Base-by-base conservation (phyloP, 1,284 basidiomycete species). In the Heliocybe sulcata region DNA sequence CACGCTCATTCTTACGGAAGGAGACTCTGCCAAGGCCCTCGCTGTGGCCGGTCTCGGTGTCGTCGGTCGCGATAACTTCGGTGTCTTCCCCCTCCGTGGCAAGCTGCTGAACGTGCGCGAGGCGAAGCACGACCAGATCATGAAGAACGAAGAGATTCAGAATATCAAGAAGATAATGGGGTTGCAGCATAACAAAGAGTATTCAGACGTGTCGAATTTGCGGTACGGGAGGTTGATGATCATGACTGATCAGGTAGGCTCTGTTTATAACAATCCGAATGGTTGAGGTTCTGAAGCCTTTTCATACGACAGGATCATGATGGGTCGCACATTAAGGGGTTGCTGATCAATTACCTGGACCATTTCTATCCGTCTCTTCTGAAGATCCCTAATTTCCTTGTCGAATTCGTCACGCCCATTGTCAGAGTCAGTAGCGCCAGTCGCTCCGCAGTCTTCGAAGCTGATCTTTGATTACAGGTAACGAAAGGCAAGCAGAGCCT, bases 131-230 rank as follows among this genome's bases (percentile, higher is more conserved):
- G 94, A 98, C 57, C 90, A 94, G 71, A 95, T 99, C 67, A 90
- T 95, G 85, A 98, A 98, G 78, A 99, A 99, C 68, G 86, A 89
- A 63, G 97, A 99, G 74, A 92, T 99, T 53, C 90, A 94, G 70
- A 90, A 92, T 62, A 94, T 99, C 79, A 98, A 96, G 80, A 92
- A 98, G 76, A 99, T 99, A 63, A 82, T 99, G 75, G 97, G 97
- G 20, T 73, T 99, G 56, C 94, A 97, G 69, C 94, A 97, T 67
- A 91, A 90, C 64, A 94, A 94, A 70, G 87, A 89, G 59, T 99
- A 99, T 70, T 76, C 74, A 23, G 82, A 81, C 54, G 73, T 81
- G 16, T 75, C 79, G 51, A 88, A 81, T 61, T 72, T 99, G 66
- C 86, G 97, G 23, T 99, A 99, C 65, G 97, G 97, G 1, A 86